These are phyloP conservation scores for Termitomyces eurrhizus DNA, from an alignment of 768 basidiomycete genomes.

Conservation along the genomic window DNA sequence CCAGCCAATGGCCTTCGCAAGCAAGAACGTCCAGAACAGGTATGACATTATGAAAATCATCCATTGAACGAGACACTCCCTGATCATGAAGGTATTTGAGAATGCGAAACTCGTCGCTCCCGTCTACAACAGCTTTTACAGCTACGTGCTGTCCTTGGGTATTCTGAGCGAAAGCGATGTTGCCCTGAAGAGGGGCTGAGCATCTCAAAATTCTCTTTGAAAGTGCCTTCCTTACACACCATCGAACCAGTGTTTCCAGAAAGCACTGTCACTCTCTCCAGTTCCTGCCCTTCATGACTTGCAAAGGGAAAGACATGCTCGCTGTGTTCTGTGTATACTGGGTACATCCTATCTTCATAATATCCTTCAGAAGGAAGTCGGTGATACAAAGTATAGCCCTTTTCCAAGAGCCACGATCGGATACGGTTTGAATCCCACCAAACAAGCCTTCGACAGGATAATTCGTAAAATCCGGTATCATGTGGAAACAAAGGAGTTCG, in stretches of 20 bases:
- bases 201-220: too few species aligned
- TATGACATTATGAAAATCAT: too few species aligned
- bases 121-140: background rate
- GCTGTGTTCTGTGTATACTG: background rate
- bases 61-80: background rate
- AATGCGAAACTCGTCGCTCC: background rate
- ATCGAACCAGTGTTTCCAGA: background rate
- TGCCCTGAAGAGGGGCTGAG: background rate
- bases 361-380: background rate
- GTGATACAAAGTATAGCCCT: background rate
- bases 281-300: background rate
- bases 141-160: background rate
- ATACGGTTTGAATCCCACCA: too few species aligned
- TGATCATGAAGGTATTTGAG: background rate
- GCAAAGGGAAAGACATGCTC: slow-evolving; percentile 5
- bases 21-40: too few species aligned
- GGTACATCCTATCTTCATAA: background rate
- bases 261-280: background rate
- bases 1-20: too few species aligned
- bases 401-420: too few species aligned
- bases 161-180: background rate
- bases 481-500: too few species aligned
- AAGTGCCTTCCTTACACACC: too few species aligned
- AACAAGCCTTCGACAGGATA: too few species aligned
- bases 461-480: too few species aligned